Base-by-base conservation (phyloP, 1,139 yeast genomes). In the Debaryomyces sp. region DNA sequence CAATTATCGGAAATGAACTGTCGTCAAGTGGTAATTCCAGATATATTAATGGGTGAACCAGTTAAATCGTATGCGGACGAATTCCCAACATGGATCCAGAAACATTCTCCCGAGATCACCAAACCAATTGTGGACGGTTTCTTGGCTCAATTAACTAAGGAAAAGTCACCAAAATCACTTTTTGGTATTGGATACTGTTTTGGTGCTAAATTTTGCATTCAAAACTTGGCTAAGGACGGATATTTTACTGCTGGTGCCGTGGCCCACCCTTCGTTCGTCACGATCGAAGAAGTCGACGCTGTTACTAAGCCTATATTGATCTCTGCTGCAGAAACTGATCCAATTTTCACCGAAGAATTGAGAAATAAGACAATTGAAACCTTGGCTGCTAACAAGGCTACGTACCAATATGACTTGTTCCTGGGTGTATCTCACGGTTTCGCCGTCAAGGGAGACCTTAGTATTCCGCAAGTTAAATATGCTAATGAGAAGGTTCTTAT, bases 201-300 rank as follows among this genome's bases (percentile, higher is more conserved):
- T 58, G 97, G 97, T 60, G 96, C 91, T 45, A 86, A 84, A 65
- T 84, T 72, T 55, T 82, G 78, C 26, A 61, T 86, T 43, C 82
- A 78, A 50, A 77, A 85, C 49, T 68, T 86, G 45, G 68, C 80
- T 2, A 65, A 67, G 15, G 71, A 62, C 23, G 85, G 85, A 21
- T 56, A 67, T 23, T 65, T 81, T 26, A 78, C 83, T 51, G 87
- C 77, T 29, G 90, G 80, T 56, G 95, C 92, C 8, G 65, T 80
- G 50, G 94, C 92, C 12, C 97, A 91, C 66, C 97, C 97, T 10
- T 85, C 95, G 1, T 76, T 84, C 51, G 85, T 88, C 30, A 50
- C 77, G 8, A 75, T 78, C 27, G 90, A 83, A 26, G 95, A 87
- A 57, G 76, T 89, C 45, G 78, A 73, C 43, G 80, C 74, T 3